Conservation (phyloP, 768 basidiomycete species). For the Coprinopsis strossmayeri region DNA sequence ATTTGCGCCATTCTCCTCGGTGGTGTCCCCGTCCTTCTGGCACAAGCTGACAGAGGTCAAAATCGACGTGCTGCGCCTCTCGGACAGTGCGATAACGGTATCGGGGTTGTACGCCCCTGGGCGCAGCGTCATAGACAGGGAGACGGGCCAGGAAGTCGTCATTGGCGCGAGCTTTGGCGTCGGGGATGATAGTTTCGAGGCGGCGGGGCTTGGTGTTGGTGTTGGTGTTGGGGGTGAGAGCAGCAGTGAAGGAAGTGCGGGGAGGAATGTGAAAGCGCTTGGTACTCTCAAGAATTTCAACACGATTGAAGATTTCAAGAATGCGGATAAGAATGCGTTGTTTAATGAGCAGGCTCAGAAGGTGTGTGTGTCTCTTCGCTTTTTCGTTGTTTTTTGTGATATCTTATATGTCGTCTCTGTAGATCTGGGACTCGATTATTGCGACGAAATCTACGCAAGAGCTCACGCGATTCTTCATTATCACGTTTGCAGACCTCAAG, state of each 20-base stretch:
- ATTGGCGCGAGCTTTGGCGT: conserved; percentile 64
- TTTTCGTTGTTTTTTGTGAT: neutral
- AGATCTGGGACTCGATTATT: conserved; percentile 69
- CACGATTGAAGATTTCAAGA: conserved; percentile 93
- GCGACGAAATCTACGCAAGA: conserved; percentile 44
- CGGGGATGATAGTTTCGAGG: conserved; percentile 58
- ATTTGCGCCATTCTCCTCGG: conserved; percentile 82
- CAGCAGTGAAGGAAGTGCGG: conserved; percentile 27
- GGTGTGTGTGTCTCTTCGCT: conserved; percentile 30
- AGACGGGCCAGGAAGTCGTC: conserved; percentile 66
- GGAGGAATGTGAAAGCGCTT: conserved; percentile 42
- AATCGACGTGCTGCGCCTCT: conserved; percentile 83
- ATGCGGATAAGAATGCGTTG: conserved; percentile 80
- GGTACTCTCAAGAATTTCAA: conserved; percentile 93
- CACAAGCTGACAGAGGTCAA: conserved; percentile 84
- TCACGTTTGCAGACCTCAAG: conserved; percentile 96
- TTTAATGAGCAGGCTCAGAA: conserved; percentile 69
- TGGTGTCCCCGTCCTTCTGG: conserved; percentile 91
- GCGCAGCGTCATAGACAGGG: conserved; percentile 65
- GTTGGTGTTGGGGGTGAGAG: neutral
- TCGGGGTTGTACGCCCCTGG: conserved; percentile 67
- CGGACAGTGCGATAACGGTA: conserved; percentile 62
- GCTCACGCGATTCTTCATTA: conserved; percentile 77
- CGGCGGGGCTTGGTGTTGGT: conserved; percentile 9
- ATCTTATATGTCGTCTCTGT: conserved; percentile 1